Conservation (phyloP, 2,329 filamentous ascomycete genomes). For the Alternaria solani region DNA sequence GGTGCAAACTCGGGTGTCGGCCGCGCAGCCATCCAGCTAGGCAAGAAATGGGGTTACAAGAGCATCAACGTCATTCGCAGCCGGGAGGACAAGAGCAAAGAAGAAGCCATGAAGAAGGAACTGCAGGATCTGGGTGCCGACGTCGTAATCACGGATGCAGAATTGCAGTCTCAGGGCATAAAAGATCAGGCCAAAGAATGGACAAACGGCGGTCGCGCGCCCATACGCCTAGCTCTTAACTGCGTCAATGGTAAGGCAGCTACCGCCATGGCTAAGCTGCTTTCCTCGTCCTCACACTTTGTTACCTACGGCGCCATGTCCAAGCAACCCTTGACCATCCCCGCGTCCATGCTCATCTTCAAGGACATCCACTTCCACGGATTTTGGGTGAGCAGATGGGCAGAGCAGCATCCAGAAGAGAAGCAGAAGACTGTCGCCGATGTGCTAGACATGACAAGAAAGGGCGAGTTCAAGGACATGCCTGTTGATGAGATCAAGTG, state of each 20-base stretch:
- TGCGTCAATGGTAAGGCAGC: conserved; percentile 92
- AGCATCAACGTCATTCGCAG: conserved; percentile 90
- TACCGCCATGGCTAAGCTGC: conserved; percentile 76
- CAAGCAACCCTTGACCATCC: conserved; percentile 81
- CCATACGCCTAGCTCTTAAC: conserved; percentile 82
- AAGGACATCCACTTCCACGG: conserved; percentile 88
- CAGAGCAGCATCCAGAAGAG: conserved; percentile 73
- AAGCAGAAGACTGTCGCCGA: conserved; percentile 86
- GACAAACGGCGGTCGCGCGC: conserved; percentile 75
- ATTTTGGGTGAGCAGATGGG: conserved; percentile 96
- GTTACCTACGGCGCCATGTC: conserved; percentile 98
- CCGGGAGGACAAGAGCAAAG: conserved; percentile 74
- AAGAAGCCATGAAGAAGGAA: conserved; percentile 69
- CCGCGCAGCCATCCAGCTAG: conserved; percentile 88
- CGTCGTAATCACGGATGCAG: conserved; percentile 68
- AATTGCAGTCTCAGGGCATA: conserved; percentile 70
- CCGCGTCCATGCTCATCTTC: conserved; percentile 89
- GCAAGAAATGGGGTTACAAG: conserved; percentile 82
- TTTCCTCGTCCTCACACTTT: conserved; percentile 73
- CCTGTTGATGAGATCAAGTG: conserved; percentile 85
- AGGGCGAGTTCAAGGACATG: conserved; percentile 81
- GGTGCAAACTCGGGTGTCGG: conserved; percentile 95
- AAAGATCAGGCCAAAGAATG: conserved; percentile 67
- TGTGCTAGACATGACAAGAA: conserved; percentile 76
- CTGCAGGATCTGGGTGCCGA: conserved; percentile 69